Base-by-base conservation (phyloP, 257 asterid species). In the Plantago elongata region DNA sequence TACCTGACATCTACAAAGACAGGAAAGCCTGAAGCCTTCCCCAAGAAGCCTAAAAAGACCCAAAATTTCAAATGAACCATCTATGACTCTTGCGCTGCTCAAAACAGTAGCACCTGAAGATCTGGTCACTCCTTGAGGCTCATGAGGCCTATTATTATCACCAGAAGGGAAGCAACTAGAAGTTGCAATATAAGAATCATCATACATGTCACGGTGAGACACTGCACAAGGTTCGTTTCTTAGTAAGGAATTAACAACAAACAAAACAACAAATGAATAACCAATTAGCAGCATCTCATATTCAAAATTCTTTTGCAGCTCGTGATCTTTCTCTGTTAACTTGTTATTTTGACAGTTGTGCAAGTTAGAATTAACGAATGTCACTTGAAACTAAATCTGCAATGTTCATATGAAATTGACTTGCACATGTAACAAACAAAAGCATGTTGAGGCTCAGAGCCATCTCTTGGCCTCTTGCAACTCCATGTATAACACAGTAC, bases 1-100 rank as follows among this genome's bases (percentile, higher is more conserved):
- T 80, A 91, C 98, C 98, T 85, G 93, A 79, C 96, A 83, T 77
- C 86, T 82, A 69, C 84, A 89, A 47, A 87, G 73, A 69, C 95
- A 80, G 54, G 90, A 87, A 68, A 89, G 94, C 74, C 96, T 82
- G 61, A 81, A 87, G 66, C 97, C 95, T 68, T 93, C 99, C 45
- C 99, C 99, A 68, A 93, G 76, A 79, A 80, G 87, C 83, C 81
- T 80, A 68, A 93, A 77, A 65, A 93, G 95, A 34, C 75, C 68
- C 74, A 93, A 61, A 69, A 86, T 64, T 69, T 89, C 97, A 15
- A 85, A 79, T 66, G 88, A 91, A 57, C 94, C 99, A 66, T 78
- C 84, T 51, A 73, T 57, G 59, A 84, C 65, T 70, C 62, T 76
- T 68, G 89, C 74, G 76, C 75, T 72, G 74, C 83, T 81, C 62